These are phyloP conservation scores for Scedosporium apiospermum DNA, from an alignment of 2,329 filamentous ascomycete genomes.

Conservation along the genomic window DNA sequence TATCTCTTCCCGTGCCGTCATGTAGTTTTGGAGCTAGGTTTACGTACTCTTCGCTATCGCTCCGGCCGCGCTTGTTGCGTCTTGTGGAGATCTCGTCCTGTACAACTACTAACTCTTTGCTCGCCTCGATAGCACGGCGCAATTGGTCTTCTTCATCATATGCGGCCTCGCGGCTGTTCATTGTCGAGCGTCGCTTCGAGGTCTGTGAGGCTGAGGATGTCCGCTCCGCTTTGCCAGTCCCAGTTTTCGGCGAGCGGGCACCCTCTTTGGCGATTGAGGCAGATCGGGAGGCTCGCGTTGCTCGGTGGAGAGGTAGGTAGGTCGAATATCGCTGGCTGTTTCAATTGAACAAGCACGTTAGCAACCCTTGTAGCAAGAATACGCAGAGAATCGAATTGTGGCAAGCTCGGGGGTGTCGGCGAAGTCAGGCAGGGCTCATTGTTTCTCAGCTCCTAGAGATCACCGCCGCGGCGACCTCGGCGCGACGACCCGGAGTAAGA, in stretches of 20 bases:
- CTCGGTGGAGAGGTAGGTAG: slow-evolving; percentile 50
- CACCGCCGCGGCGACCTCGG: background rate
- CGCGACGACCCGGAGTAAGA: background rate
- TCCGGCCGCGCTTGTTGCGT: slow-evolving; percentile 73
- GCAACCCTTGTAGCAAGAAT: background rate
- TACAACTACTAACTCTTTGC: slow-evolving; percentile 65
- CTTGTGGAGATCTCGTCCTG: slow-evolving; percentile 40
- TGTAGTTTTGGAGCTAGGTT: slow-evolving; percentile 11
- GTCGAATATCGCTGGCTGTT: slow-evolving; percentile 56
- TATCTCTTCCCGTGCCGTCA: slow-evolving; percentile 10
- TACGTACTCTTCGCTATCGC: slow-evolving; percentile 89
- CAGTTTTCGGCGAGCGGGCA: slow-evolving; percentile 42
- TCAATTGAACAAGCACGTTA: background rate
- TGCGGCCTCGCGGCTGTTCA: slow-evolving; percentile 91
- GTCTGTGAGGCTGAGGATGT: slow-evolving; percentile 42
- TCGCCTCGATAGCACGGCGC: slow-evolving; percentile 85
- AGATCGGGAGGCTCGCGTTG: slow-evolving; percentile 51
- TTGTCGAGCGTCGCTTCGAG: slow-evolving; percentile 83
- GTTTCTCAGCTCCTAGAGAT: background rate
- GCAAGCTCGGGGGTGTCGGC: background rate
- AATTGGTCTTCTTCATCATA: slow-evolving; percentile 93
- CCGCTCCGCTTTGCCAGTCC: slow-evolving; percentile 46
- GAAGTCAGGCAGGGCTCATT: background rate
- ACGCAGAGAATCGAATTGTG: background rate
- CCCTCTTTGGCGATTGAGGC: slow-evolving; percentile 56